phyloP scores from a whole-genome alignment of 192 early-diverging fungal species.

The Jimgerdemannia flammicorona region DNA sequence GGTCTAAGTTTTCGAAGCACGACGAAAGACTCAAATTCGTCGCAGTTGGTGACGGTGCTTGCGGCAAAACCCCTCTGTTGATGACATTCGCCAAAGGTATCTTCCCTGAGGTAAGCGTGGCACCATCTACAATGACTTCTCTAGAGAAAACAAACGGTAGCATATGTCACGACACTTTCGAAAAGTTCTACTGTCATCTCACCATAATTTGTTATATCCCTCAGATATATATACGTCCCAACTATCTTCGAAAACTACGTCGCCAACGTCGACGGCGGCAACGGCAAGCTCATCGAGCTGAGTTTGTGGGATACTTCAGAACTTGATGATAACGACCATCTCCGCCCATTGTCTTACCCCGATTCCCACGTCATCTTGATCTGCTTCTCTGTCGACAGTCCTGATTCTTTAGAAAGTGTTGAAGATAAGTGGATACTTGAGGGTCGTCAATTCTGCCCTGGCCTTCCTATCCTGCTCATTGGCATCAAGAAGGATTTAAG shows the following conservation, averaged over 20 bases:
- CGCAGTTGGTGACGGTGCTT: no score
- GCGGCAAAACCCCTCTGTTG: no score
- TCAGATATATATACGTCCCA: slow-evolving; percentile 70
- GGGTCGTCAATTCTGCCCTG: slow-evolving; percentile 81
- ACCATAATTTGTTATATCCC: slow-evolving; percentile 5
- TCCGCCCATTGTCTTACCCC: slow-evolving; percentile 89
- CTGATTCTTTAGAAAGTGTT: slow-evolving; percentile 81
- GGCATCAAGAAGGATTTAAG: slow-evolving; percentile 89
- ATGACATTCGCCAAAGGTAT: no score
- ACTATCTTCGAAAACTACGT: slow-evolving; percentile 97
- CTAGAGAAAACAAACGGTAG: not conserved
- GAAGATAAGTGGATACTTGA: slow-evolving; percentile 86
- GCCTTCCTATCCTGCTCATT: slow-evolving; percentile 81
- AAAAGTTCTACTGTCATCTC: not conserved
- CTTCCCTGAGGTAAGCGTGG: no score
- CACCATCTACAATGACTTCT: no score
- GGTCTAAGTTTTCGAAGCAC: no score
- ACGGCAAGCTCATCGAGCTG: slow-evolving; percentile 77
- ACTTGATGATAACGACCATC: slow-evolving; percentile 95
- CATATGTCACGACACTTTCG: not conserved
- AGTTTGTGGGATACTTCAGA: slow-evolving; percentile 97
- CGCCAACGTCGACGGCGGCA: slow-evolving; percentile 65
- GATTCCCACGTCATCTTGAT: slow-evolving; percentile 92
- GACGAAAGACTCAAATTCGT: no score
- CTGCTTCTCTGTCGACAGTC: slow-evolving; percentile 86